Evolutionary conservation across 2,329 filamentous ascomycete genomes (phyloP), one percentile per base, ranked within the genome.

Genomic region (Lecanoromycetidae sp.): DNA sequence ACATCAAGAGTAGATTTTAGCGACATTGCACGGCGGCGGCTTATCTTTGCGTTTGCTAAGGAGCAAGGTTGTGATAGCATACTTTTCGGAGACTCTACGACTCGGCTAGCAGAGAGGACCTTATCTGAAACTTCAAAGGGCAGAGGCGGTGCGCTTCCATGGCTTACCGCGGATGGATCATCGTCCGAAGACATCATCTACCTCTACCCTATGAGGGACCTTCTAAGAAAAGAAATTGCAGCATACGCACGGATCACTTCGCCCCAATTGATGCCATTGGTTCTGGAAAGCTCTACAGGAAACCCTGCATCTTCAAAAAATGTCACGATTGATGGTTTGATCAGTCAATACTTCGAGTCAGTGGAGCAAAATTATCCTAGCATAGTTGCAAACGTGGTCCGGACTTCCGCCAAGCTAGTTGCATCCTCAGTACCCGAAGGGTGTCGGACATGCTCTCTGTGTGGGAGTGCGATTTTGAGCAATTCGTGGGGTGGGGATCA

Each of bases 371-470:
- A 82, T 50, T 95, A 93, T 59, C 85, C 88, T 3, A 86, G 84
- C 46, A 87, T 96, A 47, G 88, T 98, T 55, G 83, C 88, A 26
- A 98, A 98, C 61, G 91, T 98, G 8, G 90, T 95, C 4, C 79
- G 87, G 52, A 98, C 90, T 27, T 82, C 84, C n/a, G 81, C 79
- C 43, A 94, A 29, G 40, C 20, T 44, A 20, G 22, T 27, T 10
- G 30, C 46, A 12, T 19, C 27, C 8, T 19, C 35, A 13, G 27
- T 8, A 13, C 3, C 27, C 15, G 35, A 44, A 33, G 27, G 5
- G n/a, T 17, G 10, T 13, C 9, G 22, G 15, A 6, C 17, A 27
- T 49, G 35, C 33, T 32, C 35, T 13, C 10, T 44, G 9, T 49
- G 46, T 34, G 22, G 29, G 13, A 5, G 35, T 29, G 33, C 40